Conservation (phyloP, 73 alveolate species). For the Urostyla sp. region DNA sequence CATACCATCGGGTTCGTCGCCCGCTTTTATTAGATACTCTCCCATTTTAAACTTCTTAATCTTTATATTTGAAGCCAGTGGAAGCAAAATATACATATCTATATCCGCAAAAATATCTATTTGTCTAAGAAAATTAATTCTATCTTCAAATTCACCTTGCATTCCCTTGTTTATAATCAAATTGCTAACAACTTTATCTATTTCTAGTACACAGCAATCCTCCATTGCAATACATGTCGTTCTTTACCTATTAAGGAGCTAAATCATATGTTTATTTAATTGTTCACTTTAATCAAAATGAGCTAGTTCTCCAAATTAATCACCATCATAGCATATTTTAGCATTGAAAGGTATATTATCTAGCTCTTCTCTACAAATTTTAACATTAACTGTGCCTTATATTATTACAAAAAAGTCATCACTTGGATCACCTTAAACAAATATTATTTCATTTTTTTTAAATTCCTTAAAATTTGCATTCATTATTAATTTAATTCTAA, state of each 20-base stretch:
- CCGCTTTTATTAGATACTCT: slow-evolving; percentile 52
- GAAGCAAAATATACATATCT: slow-evolving; percentile 41
- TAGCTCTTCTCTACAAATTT: slow-evolving; percentile 35
- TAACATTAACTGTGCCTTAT: slow-evolving; percentile 49
- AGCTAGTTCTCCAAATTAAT: slow-evolving; percentile 58
- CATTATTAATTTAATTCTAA: slow-evolving; percentile 5
- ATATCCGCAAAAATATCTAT: slow-evolving; percentile 14
- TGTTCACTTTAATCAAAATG: slow-evolving; percentile 14
- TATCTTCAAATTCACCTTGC: slow-evolving; percentile 11
- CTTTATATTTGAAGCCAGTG: slow-evolving; percentile 54
- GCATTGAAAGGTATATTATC: slow-evolving; percentile 46
- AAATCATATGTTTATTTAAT: slow-evolving; percentile 9
- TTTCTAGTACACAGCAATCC: neutral
- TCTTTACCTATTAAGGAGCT: slow-evolving; percentile 34
- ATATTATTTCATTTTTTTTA: slow-evolving; percentile 20
- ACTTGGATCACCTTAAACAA: slow-evolving; percentile 44
- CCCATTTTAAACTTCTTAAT: slow-evolving; percentile 49
- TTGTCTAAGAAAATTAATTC: slow-evolving; percentile 41
- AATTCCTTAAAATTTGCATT: neutral
- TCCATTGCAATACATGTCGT: slow-evolving; percentile 42
- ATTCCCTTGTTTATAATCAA: slow-evolving; percentile 8
- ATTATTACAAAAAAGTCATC: slow-evolving; percentile 55
- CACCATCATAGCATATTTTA: slow-evolving; percentile 54
- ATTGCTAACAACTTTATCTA: neutral
- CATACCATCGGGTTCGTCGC: slow-evolving; percentile 57